Evolutionary conservation across 1,284 basidiomycete genomes (phyloP).

Genomic region (Ganoderma lingzhi): DNA sequence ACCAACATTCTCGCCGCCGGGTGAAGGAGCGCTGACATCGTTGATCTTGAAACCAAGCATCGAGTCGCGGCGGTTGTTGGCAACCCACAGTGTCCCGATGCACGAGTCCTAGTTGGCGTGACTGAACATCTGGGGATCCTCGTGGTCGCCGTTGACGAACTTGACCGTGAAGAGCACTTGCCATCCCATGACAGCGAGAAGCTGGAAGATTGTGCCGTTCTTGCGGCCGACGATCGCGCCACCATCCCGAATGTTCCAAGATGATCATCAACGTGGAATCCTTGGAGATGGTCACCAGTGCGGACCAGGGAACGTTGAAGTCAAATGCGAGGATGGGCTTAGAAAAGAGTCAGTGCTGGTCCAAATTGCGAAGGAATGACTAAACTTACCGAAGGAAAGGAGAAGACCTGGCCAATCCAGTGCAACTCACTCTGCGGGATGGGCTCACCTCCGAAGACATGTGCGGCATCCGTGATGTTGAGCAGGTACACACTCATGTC

Average conservation of each 20-base stretch:
- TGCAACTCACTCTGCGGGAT: constrained; percentile 70
- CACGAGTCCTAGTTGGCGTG: constrained; percentile 83
- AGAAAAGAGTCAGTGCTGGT: constrained; percentile 14
- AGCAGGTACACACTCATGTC: constrained; percentile 76
- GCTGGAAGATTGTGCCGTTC: constrained; percentile 82
- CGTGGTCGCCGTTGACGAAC: constrained; percentile 71
- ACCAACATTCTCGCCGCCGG: constrained; percentile 63
- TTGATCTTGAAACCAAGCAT: constrained; percentile 80
- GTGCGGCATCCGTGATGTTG: constrained; percentile 68
- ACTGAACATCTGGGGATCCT: constrained; percentile 85
- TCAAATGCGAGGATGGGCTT: constrained; percentile 83
- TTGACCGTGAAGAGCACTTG: constrained; percentile 79
- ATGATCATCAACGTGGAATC: constrained; percentile 79
- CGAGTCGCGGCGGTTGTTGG: constrained; percentile 83
- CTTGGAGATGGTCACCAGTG: constrained; percentile 79
- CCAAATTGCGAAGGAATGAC: background rate
- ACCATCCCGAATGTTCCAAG: constrained; percentile 83
- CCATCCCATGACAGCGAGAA: constrained; percentile 74
- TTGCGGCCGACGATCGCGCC: constrained; percentile 81
- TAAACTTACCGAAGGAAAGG: constrained; percentile 69
- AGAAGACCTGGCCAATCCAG: constrained; percentile 70
- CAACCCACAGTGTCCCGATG: constrained; percentile 85
- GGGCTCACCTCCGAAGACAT: constrained; percentile 66
- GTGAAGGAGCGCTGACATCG: constrained; percentile 61
- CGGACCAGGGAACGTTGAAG: constrained; percentile 77